These are phyloP conservation scores for Eutrema japonicum DNA, from an alignment of 345 rosid genomes.

Conservation along the genomic window DNA sequence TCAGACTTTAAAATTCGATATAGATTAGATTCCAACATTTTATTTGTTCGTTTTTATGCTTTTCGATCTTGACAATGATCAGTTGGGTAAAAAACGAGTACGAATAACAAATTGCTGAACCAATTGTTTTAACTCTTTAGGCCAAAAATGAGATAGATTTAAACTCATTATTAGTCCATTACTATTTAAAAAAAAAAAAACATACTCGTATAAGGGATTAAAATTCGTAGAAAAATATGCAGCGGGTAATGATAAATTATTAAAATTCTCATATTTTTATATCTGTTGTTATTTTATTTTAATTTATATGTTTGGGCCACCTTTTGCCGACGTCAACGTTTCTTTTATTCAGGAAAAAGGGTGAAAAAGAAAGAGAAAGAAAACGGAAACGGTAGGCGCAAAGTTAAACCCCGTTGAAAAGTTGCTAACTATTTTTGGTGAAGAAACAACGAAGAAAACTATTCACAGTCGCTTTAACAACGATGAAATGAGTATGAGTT, in stretches of 20 bases:
- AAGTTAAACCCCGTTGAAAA: conserved; percentile 37
- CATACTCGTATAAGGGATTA: neutral
- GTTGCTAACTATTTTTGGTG: conserved; percentile 23
- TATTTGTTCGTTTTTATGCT: neutral
- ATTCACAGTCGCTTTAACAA: conserved; percentile 1
- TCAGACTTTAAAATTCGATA: neutral
- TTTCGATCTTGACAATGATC: neutral
- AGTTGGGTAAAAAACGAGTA: neutral
- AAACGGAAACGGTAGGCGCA: conserved; percentile 42
- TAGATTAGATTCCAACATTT: neutral
- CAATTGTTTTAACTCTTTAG: neutral
- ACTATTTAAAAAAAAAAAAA: neutral
- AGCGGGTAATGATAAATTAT: neutral
- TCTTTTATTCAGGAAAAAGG: conserved; percentile 12
- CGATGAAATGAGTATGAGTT: conserved; percentile 11
- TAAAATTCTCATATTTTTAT: neutral
- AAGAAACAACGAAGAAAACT: conserved; percentile 1
- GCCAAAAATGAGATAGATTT: neutral
- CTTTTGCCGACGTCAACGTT: conserved; percentile 33
- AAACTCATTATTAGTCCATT: neutral
- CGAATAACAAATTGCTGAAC: neutral
- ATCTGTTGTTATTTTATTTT: conserved; percentile 1
- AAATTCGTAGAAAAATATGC: conserved; percentile 9
- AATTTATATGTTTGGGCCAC: neutral
- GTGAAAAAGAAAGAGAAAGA: neutral